These are phyloP conservation scores for Geranium rotundifolium DNA, from an alignment of 345 rosid genomes.

Conservation along the genomic window DNA sequence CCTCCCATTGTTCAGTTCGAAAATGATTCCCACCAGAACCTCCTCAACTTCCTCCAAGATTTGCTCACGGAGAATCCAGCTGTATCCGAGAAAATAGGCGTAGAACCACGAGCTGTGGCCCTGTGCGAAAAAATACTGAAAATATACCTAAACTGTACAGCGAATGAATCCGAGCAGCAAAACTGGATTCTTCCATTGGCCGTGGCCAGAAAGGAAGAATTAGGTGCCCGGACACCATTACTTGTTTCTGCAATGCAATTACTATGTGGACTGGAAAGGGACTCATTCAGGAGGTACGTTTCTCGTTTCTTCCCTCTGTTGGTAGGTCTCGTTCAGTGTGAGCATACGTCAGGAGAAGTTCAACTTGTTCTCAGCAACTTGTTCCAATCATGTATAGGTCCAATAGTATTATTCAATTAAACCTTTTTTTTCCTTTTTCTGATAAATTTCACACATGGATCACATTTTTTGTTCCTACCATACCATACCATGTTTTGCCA, in stretches of 20 bases:
- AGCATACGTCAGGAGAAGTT: conserved; percentile 77
- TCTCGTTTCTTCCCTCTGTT: conserved; percentile 54
- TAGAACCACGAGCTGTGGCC: conserved; percentile 41
- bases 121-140: conserved; percentile 49
- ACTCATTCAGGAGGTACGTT: conserved; percentile 42
- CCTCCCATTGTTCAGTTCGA: conserved; percentile 86
- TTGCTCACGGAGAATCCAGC: conserved; percentile 29
- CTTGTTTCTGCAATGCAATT: conserved; percentile 46
- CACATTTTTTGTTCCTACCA: too few species aligned
- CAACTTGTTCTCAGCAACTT: conserved; percentile 50
- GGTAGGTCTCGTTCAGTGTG: conserved; percentile 70
- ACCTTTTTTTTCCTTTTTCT: too few species aligned
- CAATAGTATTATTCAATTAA: conserved; percentile 14
- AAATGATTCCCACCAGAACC: conserved; percentile 65
- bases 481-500: too few species aligned
- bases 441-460: too few species aligned
- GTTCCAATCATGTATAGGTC: conserved; percentile 77
- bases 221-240: conserved; percentile 58
- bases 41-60: conserved; percentile 54
- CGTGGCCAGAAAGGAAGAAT: conserved; percentile 66
- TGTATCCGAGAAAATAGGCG: conserved; percentile 34
- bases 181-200: conserved; percentile 66
- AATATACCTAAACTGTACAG: conserved; percentile 51
- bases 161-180: conserved; percentile 11
- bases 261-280: conserved; percentile 38